These are phyloP conservation scores for Dovyalis caffra DNA, from an alignment of 345 rosid genomes.

Conservation along the genomic window DNA sequence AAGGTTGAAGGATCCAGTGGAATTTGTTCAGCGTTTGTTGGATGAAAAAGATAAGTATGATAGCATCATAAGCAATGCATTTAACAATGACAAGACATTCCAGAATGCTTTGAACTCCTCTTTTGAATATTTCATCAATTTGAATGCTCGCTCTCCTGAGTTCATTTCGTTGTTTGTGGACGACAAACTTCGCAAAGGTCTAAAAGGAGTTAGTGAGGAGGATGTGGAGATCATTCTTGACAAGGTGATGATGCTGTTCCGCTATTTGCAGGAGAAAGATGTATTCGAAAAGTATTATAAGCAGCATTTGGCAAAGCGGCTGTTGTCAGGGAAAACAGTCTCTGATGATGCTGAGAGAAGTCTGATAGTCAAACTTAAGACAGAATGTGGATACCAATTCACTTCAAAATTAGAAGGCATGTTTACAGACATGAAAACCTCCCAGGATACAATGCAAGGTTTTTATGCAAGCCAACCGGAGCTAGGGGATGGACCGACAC, in stretches of 20 bases:
- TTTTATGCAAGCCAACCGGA: slow-evolving; percentile 72
- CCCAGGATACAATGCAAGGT: slow-evolving; percentile 90
- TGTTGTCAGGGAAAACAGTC: slow-evolving; percentile 85
- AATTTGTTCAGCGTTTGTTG: slow-evolving; percentile 89
- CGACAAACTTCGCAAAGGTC: slow-evolving; percentile 90
- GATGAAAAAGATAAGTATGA: slow-evolving; percentile 92
- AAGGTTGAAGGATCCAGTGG: slow-evolving; percentile 89
- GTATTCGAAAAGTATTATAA: slow-evolving; percentile 96
- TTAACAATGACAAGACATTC: slow-evolving; percentile 84
- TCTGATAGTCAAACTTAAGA: slow-evolving; percentile 90
- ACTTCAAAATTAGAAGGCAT: slow-evolving; percentile 97
- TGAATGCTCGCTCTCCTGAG: slow-evolving; percentile 94
- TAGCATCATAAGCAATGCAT: slow-evolving; percentile 62
- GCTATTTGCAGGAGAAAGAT: slow-evolving; percentile 97
- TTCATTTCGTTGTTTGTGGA: slow-evolving; percentile 92
- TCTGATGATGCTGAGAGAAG: slow-evolving; percentile 98
- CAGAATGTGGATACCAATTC: slow-evolving; percentile 97
- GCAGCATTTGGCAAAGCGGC: slow-evolving; percentile 96
- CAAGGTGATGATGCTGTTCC: slow-evolving; percentile 99
- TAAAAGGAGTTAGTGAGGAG: slow-evolving; percentile 85
- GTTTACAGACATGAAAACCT: slow-evolving; percentile 99
- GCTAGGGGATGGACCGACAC: slow-evolving; percentile 80
- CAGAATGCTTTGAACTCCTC: slow-evolving; percentile 94
- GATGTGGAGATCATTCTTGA: slow-evolving; percentile 92
- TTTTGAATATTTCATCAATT: slow-evolving; percentile 86